Evolutionary conservation across 176 grass and related monocot species (phyloP).

Genomic region (Thalia dealbata): DNA sequence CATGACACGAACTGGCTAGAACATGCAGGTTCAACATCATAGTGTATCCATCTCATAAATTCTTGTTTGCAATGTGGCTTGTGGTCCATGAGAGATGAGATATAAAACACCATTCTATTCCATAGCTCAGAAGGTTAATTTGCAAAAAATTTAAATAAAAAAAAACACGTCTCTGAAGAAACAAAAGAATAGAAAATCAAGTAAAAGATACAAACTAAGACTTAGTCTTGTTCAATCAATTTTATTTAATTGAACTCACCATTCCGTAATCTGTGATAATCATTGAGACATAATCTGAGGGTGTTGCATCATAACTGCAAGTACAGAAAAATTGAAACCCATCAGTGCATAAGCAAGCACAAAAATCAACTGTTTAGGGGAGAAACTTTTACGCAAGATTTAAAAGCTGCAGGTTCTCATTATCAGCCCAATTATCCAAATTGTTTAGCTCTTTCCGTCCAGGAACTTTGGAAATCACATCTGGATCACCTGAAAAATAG

Average conservation of each 20-base stretch:
- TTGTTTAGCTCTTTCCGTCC: constrained; percentile 31
- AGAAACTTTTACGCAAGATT: constrained; percentile 55
- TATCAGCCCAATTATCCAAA: constrained; percentile 43
- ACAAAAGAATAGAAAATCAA: too few relatives aligned
- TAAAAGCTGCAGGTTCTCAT: constrained; percentile 55
- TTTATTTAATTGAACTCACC: constrained; percentile 41
- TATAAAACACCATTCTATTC: background rate
- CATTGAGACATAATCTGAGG: constrained; percentile 74
- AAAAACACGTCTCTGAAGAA: too few relatives aligned
- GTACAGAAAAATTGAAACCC: constrained; percentile 19
- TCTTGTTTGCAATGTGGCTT: background rate
- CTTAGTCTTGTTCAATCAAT: background rate
- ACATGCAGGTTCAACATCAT: background rate
- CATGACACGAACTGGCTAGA: background rate
- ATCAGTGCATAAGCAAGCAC: constrained; percentile 8
- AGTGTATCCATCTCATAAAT: background rate
- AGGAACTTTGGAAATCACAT: constrained; percentile 53
- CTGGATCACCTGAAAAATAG: constrained; percentile 59
- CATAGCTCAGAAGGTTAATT: background rate
- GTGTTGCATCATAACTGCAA: constrained; percentile 67
- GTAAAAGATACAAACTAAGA: background rate
- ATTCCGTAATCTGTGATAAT: constrained; percentile 92
- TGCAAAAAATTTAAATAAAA: too few relatives aligned
- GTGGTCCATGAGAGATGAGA: background rate
- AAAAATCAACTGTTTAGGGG: background rate